Evolutionary conservation across 345 rosid genomes (phyloP), one percentile per base, ranked within the genome.

Genomic region (Atalantia buxifolia): DNA sequence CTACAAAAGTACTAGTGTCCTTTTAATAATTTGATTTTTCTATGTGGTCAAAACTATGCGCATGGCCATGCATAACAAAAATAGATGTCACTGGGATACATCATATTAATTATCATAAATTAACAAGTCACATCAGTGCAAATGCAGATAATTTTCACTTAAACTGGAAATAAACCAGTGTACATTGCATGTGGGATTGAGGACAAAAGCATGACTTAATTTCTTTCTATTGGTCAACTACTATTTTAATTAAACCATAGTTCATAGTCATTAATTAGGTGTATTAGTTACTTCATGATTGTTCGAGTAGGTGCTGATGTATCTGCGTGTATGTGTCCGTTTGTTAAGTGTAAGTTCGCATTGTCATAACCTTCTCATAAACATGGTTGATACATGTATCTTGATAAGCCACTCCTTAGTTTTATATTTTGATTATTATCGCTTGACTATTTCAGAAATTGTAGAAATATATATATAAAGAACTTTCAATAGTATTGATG

Each of bases 141-240:
- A 1, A 9, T 63, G 35, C 33, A 31, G 14, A 50, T 76, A 2
- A 22, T 65, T 50, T 75, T 38, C 30, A 42, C 2, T 25, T 25
- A 10, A 30, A 53, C 27, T 64, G 21, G 50, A 28, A 31, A 50
- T 2, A 22, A 14, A 13, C 53, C 28, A 13, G 50, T 0, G 50
- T 76, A 65, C 78, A 76, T 76, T 76, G 78, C 78, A 76, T 76
- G 63, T 63, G 48, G 50, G n/a, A 50, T 22, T 65, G n/a, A 7
- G 63, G 35, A 76, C 64, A 76, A 66, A 66, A 33, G 2, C 9
- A n/a, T 30, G 25, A 48, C 53, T 48, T 48, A 62, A 28, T 62
- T 65, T 31, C 1, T 65, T 0, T 35, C 5, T 9, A 0, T 65
- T 31, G 7, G 40, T 65, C 69, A 65, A 19, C 42, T 60, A 14